Evolutionary conservation across 169 alveolate genomes (phyloP).

Genomic region (Eimeria maxima): DNA sequence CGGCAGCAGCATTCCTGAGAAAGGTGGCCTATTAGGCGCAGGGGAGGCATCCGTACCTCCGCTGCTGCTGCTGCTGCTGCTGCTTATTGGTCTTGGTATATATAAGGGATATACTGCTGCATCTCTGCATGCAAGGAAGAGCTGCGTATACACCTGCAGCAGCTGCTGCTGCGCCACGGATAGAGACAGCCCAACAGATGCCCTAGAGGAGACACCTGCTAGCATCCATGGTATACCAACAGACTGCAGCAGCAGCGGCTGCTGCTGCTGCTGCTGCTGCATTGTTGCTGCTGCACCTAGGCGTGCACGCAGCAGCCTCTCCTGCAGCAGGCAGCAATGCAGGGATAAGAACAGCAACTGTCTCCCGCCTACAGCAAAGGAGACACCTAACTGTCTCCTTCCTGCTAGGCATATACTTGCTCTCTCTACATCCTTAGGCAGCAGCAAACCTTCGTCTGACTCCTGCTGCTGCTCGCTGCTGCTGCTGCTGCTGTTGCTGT

Average conservation of each 20-base stretch:
- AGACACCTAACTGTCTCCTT: conserved; percentile 61
- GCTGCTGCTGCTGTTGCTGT: conserved; percentile 39
- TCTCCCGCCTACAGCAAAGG: conserved; percentile 25
- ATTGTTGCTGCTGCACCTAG: neutral
- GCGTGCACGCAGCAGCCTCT: conserved; percentile 25
- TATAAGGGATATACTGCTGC: conserved; percentile 60
- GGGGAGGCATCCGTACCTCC: neutral
- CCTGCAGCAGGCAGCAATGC: conserved; percentile 65
- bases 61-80: conserved; percentile 67
- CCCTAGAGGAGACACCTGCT: conserved; percentile 31
- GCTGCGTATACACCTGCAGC: conserved; percentile 28
- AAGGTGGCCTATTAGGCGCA: conserved; percentile 1
- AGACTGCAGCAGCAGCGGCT: conserved; percentile 20
- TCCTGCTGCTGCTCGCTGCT: conserved; percentile 40
- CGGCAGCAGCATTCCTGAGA: conserved; percentile 55
- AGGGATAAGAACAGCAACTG: conserved; percentile 51
- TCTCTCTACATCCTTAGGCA: conserved; percentile 32
- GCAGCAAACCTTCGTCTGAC: neutral
- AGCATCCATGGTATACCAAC: conserved; percentile 51
- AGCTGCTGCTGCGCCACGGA: conserved; percentile 67
- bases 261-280: conserved; percentile 61
- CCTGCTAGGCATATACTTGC: conserved; percentile 52
- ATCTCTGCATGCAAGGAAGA: conserved; percentile 64
- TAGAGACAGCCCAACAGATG: conserved; percentile 47
- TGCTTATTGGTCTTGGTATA: neutral